Conservation (phyloP, 2,329 filamentous ascomycete species). For the Falciphora oryzae region DNA sequence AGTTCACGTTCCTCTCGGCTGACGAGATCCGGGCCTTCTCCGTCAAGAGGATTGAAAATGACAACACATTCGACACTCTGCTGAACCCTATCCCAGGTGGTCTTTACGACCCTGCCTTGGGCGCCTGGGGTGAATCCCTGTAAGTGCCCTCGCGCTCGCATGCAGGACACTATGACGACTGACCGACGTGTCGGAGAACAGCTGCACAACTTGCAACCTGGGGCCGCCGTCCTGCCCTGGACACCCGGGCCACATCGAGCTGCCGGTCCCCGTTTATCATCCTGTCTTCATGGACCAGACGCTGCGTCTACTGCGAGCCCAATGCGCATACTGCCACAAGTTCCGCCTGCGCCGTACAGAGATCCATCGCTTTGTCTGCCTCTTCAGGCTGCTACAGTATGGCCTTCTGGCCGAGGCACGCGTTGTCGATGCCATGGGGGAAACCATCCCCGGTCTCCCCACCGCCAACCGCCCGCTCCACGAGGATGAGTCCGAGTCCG, state of each 20-base stretch:
- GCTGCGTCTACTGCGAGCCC: slow-evolving; percentile 74
- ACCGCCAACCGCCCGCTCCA: slow-evolving; percentile 33
- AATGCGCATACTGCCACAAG: slow-evolving; percentile 86
- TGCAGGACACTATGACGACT: neutral
- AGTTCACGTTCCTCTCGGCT: slow-evolving; percentile 79
- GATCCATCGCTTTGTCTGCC: slow-evolving; percentile 75
- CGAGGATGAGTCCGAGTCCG: slow-evolving; percentile 38
- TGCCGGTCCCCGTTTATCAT: slow-evolving; percentile 90
- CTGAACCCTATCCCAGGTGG: slow-evolving; percentile 86
- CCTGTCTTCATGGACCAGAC: slow-evolving; percentile 95
- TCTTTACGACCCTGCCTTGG: slow-evolving; percentile 86
- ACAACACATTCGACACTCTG: slow-evolving; percentile 88
- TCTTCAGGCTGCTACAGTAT: slow-evolving; percentile 78
- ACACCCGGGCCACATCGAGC: slow-evolving; percentile 90
- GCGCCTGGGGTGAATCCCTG: slow-evolving; percentile 81
- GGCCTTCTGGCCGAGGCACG: slow-evolving; percentile 69
- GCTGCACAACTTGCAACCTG: slow-evolving; percentile 89
- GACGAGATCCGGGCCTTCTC: slow-evolving; percentile 84
- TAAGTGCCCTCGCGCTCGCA: slow-evolving; percentile 38
- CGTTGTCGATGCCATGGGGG: slow-evolving; percentile 47
- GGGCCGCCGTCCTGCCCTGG: slow-evolving; percentile 79
- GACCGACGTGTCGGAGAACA: slow-evolving; percentile 28
- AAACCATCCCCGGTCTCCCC: slow-evolving; percentile 39
- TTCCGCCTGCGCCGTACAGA: slow-evolving; percentile 74
- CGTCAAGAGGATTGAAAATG: slow-evolving; percentile 89